Base-by-base conservation (phyloP, 2,329 filamentous ascomycete genomes). In the Boeremia exigua region DNA sequence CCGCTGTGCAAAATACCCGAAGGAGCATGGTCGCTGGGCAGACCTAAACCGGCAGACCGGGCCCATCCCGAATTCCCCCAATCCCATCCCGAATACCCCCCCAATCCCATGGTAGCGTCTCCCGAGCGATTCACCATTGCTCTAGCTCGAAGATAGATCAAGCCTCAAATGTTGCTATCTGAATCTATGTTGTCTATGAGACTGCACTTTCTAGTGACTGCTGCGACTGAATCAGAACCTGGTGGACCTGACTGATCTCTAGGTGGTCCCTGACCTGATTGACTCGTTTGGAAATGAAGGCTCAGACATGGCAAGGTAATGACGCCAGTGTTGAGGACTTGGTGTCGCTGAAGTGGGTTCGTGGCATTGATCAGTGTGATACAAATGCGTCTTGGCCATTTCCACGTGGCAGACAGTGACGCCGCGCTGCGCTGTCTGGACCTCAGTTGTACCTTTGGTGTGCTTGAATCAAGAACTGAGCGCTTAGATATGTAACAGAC, bases 61-160 rank as follows among this genome's bases (percentile, higher is more conserved):
- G 60, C 59, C 44, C 55, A 38, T 53, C 56, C 60, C 58, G 60
- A 59, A 33, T 23, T 5, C 59, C 59, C 58, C 65, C 63, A 58
- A 57, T 61, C 51, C 51, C 58, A 62, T 3, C 19, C 19, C 19
- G 19, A 23, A 23, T 23, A 23, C 19, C 19, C 59, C 59, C 58
- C 65, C 63, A 58, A 57, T 61, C 51, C 51, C 58, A 62, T 56
- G 62, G 62, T 64, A 66, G 63, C 62, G 62, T 54, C 48, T 59
- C 47, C 56, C 49, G 46, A 59, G 45, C 58, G 48, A 56, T 30
- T 65, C 57, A 50, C 47, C 42, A 43, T 28, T 48, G 15, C 33
- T 57, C n/a, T 52, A 48, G 44, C 29, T 45, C 29, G 6, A 47
- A 19, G 32, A 34, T 53, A 19, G 48, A 34, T 47, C 49, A 56